Evolutionary conservation across 75 land plant genomes (phyloP).

Genomic region (Selaginella moellendorffii): DNA sequence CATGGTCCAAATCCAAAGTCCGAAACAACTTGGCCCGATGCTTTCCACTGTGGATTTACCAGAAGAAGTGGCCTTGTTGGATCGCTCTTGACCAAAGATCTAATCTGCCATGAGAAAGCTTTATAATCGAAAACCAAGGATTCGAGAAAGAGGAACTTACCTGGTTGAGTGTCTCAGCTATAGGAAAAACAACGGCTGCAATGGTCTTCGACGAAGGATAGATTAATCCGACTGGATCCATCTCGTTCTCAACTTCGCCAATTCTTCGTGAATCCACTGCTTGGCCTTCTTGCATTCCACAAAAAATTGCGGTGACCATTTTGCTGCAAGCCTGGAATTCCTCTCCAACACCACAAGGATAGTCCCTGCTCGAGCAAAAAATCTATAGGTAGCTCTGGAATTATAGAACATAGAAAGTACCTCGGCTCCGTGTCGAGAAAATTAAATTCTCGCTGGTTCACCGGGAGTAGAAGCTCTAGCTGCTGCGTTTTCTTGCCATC

Average conservation of each 20-base stretch:
- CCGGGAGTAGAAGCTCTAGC: conserved; percentile 36
- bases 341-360: conserved; percentile 40
- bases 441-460: conserved; percentile 43
- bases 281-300: conserved; percentile 9
- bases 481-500: conserved; percentile 28
- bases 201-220: conserved; percentile 33
- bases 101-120: conserved; percentile 19
- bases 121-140: not conserved
- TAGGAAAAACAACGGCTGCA: conserved; percentile 42
- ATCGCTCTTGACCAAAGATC: conserved; percentile 26
- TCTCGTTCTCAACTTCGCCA: conserved; percentile 36
- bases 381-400: not conserved
- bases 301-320: conserved; percentile 21
- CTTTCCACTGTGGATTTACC: conserved; percentile 41
- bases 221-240: conserved; percentile 37
- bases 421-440: conserved; percentile 44
- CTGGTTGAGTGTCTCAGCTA: conserved; percentile 41
- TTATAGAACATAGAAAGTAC: conserved; percentile 15
- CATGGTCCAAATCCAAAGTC: conserved; percentile 48
- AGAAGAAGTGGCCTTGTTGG: conserved; percentile 24
- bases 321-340: conserved; percentile 33
- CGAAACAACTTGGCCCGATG: conserved; percentile 42
- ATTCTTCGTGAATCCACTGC: conserved; percentile 23
- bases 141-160: conserved; percentile 5
- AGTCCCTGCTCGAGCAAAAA: conserved; percentile 22